Evolutionary conservation across 31 red algal species (phyloP), one percentile per base, ranked within the genome.

Genomic region (Endocladia muricata): DNA sequence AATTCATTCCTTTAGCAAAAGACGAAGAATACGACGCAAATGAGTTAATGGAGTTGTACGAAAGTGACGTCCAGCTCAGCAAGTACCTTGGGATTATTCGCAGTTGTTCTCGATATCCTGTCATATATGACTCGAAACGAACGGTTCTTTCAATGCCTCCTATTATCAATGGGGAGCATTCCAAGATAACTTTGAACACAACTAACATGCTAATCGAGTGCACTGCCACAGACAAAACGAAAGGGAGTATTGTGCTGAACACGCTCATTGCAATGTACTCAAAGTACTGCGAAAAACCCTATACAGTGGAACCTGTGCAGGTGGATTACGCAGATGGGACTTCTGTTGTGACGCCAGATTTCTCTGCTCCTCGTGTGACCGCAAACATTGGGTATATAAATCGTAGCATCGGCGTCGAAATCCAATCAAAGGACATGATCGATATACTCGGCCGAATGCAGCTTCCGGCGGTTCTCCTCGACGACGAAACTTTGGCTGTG

Each of bases 201-300:
- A 88, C 22, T 39, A 94, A 99, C 55, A 94, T 99, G 79, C 75
- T 99, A 22, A 95, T 99, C 34, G 93, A 99, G 60, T 96, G 97
- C 77, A 99, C 97, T 2, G 97, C 90, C 35, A 99, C 93, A 6
- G 97, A 99, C 48, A 69, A 73, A 62, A 93, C 84, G 35, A 99
- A 99, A 48, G 91, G 90, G 5, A 84, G 65, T 22, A 82, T 93
- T 41, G 97, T 96, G 34, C 75, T 99, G 29, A 91, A 93, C 78
- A 94, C 87, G 15, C 40, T 99, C 17, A 83, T 96, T 29, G 82
- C 90, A 8, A 92, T 88, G 73, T 91, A 88, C 66, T 84, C 91
- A 40, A 73, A 69, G 37, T 99, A 96, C 52, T 92, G 86, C 41
- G 76, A 67, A 28, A 63, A 80, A 15, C 81, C 93, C 2, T 96